Conservation (phyloP, 2,329 filamentous ascomycete genomes). For the Chaetomiaceae sp. region DNA sequence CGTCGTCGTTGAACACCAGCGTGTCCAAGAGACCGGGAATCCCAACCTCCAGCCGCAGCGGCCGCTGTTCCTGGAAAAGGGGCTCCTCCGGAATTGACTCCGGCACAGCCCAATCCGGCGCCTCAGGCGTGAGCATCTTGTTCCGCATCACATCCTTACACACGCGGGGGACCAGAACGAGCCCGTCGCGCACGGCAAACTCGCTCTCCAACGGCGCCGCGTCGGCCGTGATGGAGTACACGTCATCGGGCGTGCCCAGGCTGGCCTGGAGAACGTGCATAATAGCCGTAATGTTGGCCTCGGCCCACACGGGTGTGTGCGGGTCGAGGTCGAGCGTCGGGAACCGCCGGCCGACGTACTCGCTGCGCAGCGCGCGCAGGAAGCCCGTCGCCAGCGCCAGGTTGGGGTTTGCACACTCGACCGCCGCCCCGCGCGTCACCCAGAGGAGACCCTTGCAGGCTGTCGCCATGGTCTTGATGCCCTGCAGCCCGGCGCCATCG, state of each 20-base stretch:
- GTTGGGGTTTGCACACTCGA: no score
- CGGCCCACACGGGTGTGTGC: neutral
- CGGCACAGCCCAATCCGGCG: no score
- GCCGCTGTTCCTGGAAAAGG: neutral
- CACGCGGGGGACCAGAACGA: constrained; percentile 26
- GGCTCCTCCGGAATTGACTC: no score
- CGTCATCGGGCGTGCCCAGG: neutral
- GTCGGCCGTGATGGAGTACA: neutral
- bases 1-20: no score
- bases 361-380: constrained; percentile 26
- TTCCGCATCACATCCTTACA: no score
- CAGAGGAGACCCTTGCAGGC: no score
- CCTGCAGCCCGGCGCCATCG: no score
- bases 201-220: constrained; percentile 28
- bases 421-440: no score
- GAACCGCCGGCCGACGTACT: constrained; percentile 26
- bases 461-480: no score
- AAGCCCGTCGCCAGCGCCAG: constrained; percentile 27
- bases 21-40: constrained; percentile 15
- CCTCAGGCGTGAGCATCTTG: neutral
- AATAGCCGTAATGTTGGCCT: neutral
- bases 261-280: neutral
- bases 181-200: constrained; percentile 28
- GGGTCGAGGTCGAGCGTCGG: constrained; percentile 22
- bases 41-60: no score